Evolutionary conservation across 2,329 filamentous ascomycete genomes (phyloP), one percentile per base, ranked within the genome.

Genomic region (Aphanoascus verrucosus): DNA sequence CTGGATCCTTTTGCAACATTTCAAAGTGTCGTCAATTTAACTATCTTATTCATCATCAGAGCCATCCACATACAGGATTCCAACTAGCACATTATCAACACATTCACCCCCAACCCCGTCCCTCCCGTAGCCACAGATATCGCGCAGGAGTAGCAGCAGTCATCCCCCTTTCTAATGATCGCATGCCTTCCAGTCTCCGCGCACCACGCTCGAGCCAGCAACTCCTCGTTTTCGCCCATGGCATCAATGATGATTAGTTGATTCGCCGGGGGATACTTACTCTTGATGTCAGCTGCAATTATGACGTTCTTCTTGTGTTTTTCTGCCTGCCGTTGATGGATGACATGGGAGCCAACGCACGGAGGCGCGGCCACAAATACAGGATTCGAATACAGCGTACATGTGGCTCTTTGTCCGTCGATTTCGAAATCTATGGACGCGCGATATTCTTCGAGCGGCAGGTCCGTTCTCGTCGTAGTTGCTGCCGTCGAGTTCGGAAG

Each of bases 191-290:
- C 52, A 28, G 38, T 54, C 45, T 49, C 45, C 15, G 52, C 34
- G 28, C 52, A 54, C 45, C 45, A 49, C 14, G 52, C 45, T 14
- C 52, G 42, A 4, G 52, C 52, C 7, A 49, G 19, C 5, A 49
- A 15, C 37, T 49, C 52, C 7, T 47, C 52, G 42, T 49, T 45
- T 23, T 38, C 45, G 37, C 52, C 44, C 31, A 49, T 54, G 11
- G 52, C 52, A 17, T 54, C 40, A 44, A 54, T 54, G 34, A 54
- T 28, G 23, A 54, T 43, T 6, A 54, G 3, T 11, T 53, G 45
- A 38, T 48, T 48, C 2, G 47, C 47, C 19, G 35, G 47, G 5
- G 35, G 47, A 19, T 42, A 49, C 14, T 42, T 49, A 37, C 35
- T 49, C 19, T 41, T 49, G 19, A 49, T n/a, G 11, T 49, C 47